phyloP scores from a whole-genome alignment of 148 eudicot genomes.

The Spergularia marina region DNA sequence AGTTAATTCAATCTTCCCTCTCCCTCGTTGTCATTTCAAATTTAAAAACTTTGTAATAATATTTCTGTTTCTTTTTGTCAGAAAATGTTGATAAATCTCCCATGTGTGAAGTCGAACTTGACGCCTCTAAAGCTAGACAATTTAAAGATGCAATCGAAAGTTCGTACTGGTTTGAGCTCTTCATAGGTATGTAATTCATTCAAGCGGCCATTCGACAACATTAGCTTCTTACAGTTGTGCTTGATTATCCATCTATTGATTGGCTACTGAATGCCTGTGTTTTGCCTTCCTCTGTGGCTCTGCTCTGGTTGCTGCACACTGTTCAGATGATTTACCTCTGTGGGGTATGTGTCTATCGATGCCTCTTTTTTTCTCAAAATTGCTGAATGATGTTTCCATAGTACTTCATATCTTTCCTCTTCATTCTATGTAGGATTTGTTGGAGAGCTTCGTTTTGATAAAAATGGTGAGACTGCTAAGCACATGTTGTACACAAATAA shows the following conservation, averaged over 20 bases:
- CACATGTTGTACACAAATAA: conserved; percentile 69
- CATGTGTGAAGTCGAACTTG: conserved; percentile 75
- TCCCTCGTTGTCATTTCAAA: neutral
- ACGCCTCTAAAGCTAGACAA: conserved; percentile 71
- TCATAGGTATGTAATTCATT: conserved; percentile 59
- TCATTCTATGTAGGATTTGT: conserved; percentile 53
- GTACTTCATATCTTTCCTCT: conserved; percentile 12
- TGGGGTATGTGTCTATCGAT: conserved; percentile 31
- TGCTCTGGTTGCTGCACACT: conserved; percentile 16
- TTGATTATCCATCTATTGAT: neutral
- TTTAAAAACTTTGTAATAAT: neutral
- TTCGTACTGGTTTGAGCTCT: conserved; percentile 93
- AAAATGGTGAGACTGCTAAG: conserved; percentile 55
- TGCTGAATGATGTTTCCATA: conserved; percentile 19
- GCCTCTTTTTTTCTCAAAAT: conserved; percentile 27
- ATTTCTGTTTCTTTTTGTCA: conserved; percentile 30
- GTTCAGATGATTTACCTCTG: conserved; percentile 36
- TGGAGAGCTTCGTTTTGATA: conserved; percentile 73
- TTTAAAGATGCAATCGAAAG: conserved; percentile 86
- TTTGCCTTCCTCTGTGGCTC: conserved; percentile 20
- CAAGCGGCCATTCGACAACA: neutral
- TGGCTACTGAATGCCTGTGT: conserved; percentile 22
- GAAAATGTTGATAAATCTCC: conserved; percentile 66
- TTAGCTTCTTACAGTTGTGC: neutral
- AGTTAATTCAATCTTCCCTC: conserved; percentile 4